Evolutionary conservation across 306 rosid species (phyloP).

Genomic region (Mucuna pruriens): DNA sequence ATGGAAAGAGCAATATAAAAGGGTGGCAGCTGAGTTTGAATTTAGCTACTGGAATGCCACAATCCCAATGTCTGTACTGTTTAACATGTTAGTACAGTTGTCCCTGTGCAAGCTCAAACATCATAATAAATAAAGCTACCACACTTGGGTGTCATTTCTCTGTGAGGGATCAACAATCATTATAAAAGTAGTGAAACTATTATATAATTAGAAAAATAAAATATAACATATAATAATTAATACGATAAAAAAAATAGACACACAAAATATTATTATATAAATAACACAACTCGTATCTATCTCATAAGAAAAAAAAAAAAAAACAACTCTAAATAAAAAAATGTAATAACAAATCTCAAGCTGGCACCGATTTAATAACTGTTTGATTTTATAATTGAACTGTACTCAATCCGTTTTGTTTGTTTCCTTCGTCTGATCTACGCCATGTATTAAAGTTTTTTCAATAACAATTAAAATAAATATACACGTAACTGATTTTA

Average conservation of each 20-base stretch:
- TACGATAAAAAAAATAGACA: too few relatives aligned
- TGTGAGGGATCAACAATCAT: neutral
- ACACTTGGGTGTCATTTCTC: neutral
- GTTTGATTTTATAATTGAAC: slow-evolving; percentile 7
- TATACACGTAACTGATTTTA: neutral
- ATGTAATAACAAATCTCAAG: neutral
- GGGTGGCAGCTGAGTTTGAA: slow-evolving; percentile 2
- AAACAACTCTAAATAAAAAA: too few relatives aligned
- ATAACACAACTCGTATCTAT: too few relatives aligned
- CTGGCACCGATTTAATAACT: neutral
- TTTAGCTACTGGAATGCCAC: neutral
- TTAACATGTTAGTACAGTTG: slow-evolving; percentile 48
- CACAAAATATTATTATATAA: too few relatives aligned
- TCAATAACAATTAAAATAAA: neutral
- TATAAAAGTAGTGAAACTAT: too few relatives aligned
- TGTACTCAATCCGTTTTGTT: neutral
- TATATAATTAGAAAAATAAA: too few relatives aligned
- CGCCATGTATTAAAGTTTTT: neutral
- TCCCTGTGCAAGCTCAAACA: slow-evolving; percentile 22
- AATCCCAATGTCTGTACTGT: slow-evolving; percentile 39
- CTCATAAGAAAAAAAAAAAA: too few relatives aligned
- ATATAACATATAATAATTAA: too few relatives aligned
- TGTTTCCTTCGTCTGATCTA: slow-evolving; percentile 16
- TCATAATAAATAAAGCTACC: neutral
- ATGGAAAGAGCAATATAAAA: too few relatives aligned